Evolutionary conservation across 441 rosid species (phyloP), one percentile per base, ranked within the genome.

Genomic region (Rhodomyrtus psidioides): DNA sequence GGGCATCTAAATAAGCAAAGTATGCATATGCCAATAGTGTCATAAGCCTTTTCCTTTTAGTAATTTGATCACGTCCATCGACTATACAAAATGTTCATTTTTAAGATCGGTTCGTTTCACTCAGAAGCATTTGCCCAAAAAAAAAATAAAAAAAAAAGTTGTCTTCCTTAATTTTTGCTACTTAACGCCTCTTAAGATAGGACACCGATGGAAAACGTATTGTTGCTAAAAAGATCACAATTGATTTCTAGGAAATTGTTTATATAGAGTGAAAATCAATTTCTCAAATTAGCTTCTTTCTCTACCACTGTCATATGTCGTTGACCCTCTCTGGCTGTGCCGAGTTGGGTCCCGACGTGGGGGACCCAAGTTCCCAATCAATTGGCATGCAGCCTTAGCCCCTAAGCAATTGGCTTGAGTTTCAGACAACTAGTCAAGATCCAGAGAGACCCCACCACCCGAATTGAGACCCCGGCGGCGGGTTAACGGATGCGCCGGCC

Each of bases 281-380:
- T 60, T 39, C 44, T 62, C 75, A 17, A 30, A 62, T 30, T 17
- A 30, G 28, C 44, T 6, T 30, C 75, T 34, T 30, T 30, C 75
- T 62, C 75, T 30, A 8, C 44, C 16, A 23, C 16, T 6, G 1
- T 42, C 46, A 6, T 6, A 42, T 6, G 46, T 39, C 9, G 16
- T 39, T 2, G 1, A 6, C n/a, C 15, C 51, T 21, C 16, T 70
- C 9, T 2, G n/a, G 16, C 21, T 42, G 46, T 42, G 49, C 16
- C 0, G 4, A 70, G n/a, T 1, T 2, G n/a, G 46, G 14, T 34
- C 49, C 0, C 19, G 0, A 9, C 39, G 76, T 5, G 1, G 34
- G 42, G 42, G 7, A 15, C 74, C 42, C 42, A 60, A 60, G 42
- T 15, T 30, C 74, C 3, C 74, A 7, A 62, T 0, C 12, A 24